Conservation (phyloP, 345 rosid genomes). For the Turritis glabra region DNA sequence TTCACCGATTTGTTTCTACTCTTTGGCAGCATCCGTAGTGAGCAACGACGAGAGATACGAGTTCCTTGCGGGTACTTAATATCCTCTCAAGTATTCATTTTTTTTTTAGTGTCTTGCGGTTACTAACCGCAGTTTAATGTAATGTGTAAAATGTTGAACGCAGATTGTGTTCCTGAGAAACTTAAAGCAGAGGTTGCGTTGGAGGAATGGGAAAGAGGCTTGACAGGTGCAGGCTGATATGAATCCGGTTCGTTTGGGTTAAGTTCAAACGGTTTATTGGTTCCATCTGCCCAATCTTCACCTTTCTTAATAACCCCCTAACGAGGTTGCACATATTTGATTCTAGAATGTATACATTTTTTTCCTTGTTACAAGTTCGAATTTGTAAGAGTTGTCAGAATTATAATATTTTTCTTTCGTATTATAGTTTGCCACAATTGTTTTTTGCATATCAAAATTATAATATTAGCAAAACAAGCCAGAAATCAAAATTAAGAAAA, state of each 20-base stretch:
- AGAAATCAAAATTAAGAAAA: not conserved
- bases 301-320: not conserved
- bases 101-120: not conserved
- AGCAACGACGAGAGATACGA: slow-evolving; percentile 58
- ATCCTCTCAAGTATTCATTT: not conserved
- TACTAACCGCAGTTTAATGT: not conserved
- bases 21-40: slow-evolving; percentile 68
- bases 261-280: not conserved
- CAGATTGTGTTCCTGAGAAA: slow-evolving; percentile 83
- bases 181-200: slow-evolving; percentile 63
- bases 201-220: slow-evolving; percentile 42
- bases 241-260: slow-evolving; percentile 10
- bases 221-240: slow-evolving; percentile 38
- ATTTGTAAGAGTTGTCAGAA: slow-evolving; percentile 3
- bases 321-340: slow-evolving; percentile 20
- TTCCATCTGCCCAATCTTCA: not conserved
- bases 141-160: not conserved
- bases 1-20: not conserved
- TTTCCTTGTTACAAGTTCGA: not conserved
- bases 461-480: not conserved
- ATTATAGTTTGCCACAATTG: slow-evolving; percentile 22
- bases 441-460: not conserved
- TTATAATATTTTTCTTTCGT: not conserved
- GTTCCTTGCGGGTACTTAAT: slow-evolving; percentile 70
- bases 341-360: not conserved